These are phyloP conservation scores for Verticillium longisporum DNA, from an alignment of 2,329 filamentous ascomycete species.

Conservation along the genomic window DNA sequence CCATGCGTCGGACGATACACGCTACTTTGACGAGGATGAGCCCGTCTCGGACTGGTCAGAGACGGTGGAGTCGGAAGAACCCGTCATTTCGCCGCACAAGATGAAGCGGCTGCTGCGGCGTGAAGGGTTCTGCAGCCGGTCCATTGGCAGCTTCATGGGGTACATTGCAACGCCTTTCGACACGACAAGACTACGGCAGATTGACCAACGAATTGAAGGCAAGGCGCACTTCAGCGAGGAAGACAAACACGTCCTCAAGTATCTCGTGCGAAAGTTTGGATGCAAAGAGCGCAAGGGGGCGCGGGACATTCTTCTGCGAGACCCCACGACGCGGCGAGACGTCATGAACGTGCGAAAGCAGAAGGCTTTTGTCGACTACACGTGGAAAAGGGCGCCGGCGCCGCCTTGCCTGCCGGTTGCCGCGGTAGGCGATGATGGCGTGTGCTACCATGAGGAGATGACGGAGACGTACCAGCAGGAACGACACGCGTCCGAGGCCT, in stretches of 20 bases:
- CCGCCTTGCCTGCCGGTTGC: background rate
- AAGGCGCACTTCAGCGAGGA: constrained; percentile 22
- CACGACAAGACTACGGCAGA: constrained; percentile 36
- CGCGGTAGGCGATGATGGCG: background rate
- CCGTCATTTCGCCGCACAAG: constrained; percentile 7
- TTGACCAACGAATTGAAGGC: constrained; percentile 41
- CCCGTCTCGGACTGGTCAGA: constrained; percentile 58
- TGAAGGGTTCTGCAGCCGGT: constrained; percentile 33
- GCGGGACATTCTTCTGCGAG: constrained; percentile 77
- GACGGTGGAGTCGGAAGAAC: constrained; percentile 21
- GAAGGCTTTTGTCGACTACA: constrained; percentile 84
- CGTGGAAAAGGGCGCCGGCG: constrained; percentile 55
- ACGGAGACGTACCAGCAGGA: background rate
- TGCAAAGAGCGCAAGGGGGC: constrained; percentile 69
- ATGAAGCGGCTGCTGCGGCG: constrained; percentile 23
- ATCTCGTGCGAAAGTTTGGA: constrained; percentile 45
- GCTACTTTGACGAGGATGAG: constrained; percentile 84
- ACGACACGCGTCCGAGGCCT: background rate
- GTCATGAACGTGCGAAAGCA: constrained; percentile 78
- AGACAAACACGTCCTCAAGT: constrained; percentile 36
- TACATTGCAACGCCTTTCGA: constrained; percentile 43
- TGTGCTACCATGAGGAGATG: background rate
- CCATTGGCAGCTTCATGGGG: constrained; percentile 23
- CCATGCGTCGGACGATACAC: constrained; percentile 62
- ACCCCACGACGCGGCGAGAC: constrained; percentile 55